Percentiles rank a stretch among this genome's conserved stretches.
phyloP scores from a whole-genome alignment of 192 early-diverging fungal species.

The Backusella morwellensis region DNA sequence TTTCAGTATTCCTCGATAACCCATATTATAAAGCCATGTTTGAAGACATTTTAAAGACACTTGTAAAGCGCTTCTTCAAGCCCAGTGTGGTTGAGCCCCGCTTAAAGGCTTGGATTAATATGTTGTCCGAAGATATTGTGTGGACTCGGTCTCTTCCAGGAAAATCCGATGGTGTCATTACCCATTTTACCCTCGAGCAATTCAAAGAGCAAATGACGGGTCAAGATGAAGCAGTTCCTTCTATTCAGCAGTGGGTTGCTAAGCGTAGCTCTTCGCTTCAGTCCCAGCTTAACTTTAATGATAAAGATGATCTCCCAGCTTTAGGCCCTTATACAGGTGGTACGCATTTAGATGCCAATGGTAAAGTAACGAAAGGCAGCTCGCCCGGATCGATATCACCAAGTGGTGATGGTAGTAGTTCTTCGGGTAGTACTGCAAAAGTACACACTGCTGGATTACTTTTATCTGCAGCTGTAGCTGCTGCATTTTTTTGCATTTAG shows the following conservation, averaged over 20 bases:
- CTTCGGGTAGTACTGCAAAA: not conserved
- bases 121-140: conserved; percentile 41
- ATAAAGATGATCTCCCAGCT: conserved; percentile 34
- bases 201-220: conserved; percentile 18
- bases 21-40: conserved; percentile 37
- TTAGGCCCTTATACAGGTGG: conserved; percentile 24
- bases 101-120: conserved; percentile 30
- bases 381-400: not conserved
- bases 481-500: conserved; percentile 4
- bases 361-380: conserved; percentile 9
- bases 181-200: conserved; percentile 10
- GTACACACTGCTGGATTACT: not conserved
- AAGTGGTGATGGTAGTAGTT: not conserved
- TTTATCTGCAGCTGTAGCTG: not conserved
- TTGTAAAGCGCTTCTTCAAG: conserved; percentile 42
- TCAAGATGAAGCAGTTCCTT: not conserved
- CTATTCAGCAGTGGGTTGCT: conserved; percentile 15
- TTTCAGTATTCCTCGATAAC: conserved; percentile 21
- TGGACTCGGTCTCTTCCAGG: conserved; percentile 38
- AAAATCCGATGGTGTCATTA: conserved; percentile 16
- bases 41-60: conserved; percentile 40
- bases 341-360: conserved; percentile 9
- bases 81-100: conserved; percentile 35
- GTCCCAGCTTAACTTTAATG: conserved; percentile 27
- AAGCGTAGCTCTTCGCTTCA: conserved; percentile 15